Evolutionary conservation across 2,329 filamentous ascomycete genomes (phyloP), one percentile per base, ranked within the genome.

Genomic region (Epichloe hybrida): DNA sequence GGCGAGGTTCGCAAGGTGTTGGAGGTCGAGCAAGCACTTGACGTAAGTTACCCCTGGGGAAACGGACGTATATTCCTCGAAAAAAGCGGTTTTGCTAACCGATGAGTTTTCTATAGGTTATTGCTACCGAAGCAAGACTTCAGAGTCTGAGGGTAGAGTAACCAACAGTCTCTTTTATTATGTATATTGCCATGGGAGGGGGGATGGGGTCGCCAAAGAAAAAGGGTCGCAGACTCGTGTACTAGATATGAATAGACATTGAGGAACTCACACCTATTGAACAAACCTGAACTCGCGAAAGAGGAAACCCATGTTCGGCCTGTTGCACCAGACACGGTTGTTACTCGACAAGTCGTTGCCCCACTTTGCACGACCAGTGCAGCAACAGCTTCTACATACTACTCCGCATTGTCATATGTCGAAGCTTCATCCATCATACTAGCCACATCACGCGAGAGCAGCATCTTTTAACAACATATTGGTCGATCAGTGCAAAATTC

Each of bases 11-110:
- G 93, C 65, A 86, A 89, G 71, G 88, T 95, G 57, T 74, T 98
- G 62, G 93, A 98, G 72, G 93, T 97, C 57, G 84, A 87, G 70
- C 93, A 98, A 72, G 93, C 93, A 62, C 76, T 98, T 61, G 93
- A 98, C 69, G 93, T 95, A 69, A 81, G 83, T 78, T 27, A 56
- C 46, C 4, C 11, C 7, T 4, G 42, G 15, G 15, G 11, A 44
- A 6, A 43, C 42, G 8, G 27, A 44, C 27, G 42, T 8, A 15
- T 17, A 1, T 15, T 36, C 17, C 7, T 4, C 6, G 15, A 2
- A 34, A 13, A 8, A 13, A 15, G 7, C 5, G 5, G 17, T 17
- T 23, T 31, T 11, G 20, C 34, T 41, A 40, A 23, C 17, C 50
- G 46, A 23, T 21, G 2, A 46, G 40, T 51, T 55, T 63, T 67